A percentile compares a stretch with the other conserved stretches of the same genome.
Evolutionary conservation across 495 filamentous ascomycete species (phyloP).

Genomic region (Penicillium cinerascens): DNA sequence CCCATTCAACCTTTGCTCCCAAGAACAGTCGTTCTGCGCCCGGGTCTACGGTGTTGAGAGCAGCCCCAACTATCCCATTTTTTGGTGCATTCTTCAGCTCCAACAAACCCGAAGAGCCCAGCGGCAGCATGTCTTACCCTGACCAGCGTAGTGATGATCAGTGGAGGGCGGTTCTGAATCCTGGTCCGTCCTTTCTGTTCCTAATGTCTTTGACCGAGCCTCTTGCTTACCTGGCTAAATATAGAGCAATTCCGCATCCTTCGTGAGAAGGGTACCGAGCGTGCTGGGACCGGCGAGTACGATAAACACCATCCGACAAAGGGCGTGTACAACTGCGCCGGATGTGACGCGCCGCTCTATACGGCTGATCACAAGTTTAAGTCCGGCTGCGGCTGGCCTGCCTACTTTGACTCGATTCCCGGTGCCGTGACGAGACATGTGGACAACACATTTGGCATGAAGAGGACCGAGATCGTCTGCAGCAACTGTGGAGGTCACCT

Average conservation of each 20-base stretch:
- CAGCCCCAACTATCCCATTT: constrained; percentile 73
- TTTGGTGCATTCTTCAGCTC: constrained; percentile 74
- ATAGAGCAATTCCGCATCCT: constrained; percentile 92
- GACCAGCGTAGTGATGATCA: constrained; percentile 75
- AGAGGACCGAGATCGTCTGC: constrained; percentile 89
- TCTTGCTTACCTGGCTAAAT: constrained; percentile 14
- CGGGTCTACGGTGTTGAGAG: constrained; percentile 41
- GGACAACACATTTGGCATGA: constrained; percentile 77
- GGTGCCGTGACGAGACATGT: constrained; percentile 79
- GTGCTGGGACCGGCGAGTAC: constrained; percentile 73
- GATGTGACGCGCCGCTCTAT: constrained; percentile 84
- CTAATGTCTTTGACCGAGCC: background rate
- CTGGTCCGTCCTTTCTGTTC: constrained; percentile 48
- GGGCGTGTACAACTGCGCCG: constrained; percentile 83
- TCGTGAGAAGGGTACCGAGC: constrained; percentile 86
- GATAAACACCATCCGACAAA: constrained; percentile 73
- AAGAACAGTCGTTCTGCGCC: constrained; percentile 32
- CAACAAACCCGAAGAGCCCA: constrained; percentile 32
- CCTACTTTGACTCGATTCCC: constrained; percentile 91
- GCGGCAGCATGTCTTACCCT: constrained; percentile 70
- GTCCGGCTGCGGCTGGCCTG: constrained; percentile 95
- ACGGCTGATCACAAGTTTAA: constrained; percentile 89
- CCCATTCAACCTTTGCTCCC: constrained; percentile 19
- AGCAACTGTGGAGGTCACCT: constrained; percentile 91
- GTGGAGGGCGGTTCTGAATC: constrained; percentile 81